Evolutionary conservation across 495 filamentous ascomycete species (phyloP), one percentile per base, ranked within the genome.

Genomic region (Wilcoxina mikolae): DNA sequence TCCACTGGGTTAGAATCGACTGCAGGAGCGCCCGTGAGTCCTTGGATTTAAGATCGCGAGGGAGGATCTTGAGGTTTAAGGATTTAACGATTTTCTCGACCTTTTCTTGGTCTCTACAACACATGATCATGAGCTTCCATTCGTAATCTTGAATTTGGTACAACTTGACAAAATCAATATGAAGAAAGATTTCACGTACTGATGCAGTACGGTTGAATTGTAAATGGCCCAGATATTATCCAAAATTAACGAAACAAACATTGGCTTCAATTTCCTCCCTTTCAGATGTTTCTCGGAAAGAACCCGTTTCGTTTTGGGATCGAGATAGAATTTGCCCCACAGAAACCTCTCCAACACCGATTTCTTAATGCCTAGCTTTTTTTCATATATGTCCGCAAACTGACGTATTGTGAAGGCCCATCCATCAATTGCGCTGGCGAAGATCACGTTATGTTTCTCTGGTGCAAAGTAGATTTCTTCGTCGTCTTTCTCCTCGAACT

Each of bases 201-300:
- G 67, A 33, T 66, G 43, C 20, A 63, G 47, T 56, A 66, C 56
- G 10, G 89, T 95, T 53, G 88, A 91, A 56, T 86, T 76, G 68
- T 99, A 99, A 20, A 93, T 88, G 47, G 93, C 90, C 91, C 91
- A 99, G 38, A 99, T 83, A 56, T 85, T 93, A 44, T 95, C 90
- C 54, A 99, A 75, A 4, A 99, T 93, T 49, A 99, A 71, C 66
- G 96, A 90, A 26, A 96, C 91, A 69, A 99, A 99, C 79, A 96
- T 89, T 0, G 93, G 91, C 68, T 95, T 99, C 51, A 99, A 69
- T 27, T 78, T 74, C 17, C 91, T 73, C 12, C 91, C 91, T 64
- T 93, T 96, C 33, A 99, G 74, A 73, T 96, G 93, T 71, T 94
- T 96, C 44, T 80, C 78, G 1, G 80, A 83, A 3, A 99, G 72